phyloP scores from a whole-genome alignment of 1,284 basidiomycete genomes.

The Retiboletus fuscus region DNA sequence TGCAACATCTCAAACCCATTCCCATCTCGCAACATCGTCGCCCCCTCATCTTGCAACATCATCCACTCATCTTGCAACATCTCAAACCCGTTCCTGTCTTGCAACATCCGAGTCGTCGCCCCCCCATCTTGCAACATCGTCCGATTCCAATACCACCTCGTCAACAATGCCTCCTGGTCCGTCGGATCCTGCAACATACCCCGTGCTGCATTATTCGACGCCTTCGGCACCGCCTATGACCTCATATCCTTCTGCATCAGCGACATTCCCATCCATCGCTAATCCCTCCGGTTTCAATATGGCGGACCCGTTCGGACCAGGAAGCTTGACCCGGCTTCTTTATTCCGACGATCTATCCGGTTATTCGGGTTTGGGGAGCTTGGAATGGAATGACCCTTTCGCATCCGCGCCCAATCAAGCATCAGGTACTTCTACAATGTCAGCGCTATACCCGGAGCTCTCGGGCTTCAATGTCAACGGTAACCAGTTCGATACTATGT shows the following conservation, averaged over 20 bases:
- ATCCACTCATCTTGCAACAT: not conserved
- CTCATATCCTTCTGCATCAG: not conserved
- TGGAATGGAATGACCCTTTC: not conserved
- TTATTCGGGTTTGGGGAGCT: conserved; percentile 1
- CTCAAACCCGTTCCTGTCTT: no score
- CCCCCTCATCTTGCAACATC: not conserved
- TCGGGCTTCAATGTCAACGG: not conserved
- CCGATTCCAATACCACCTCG: not conserved
- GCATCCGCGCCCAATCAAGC: no score
- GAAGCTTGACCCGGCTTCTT: not conserved
- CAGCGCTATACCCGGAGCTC: not conserved
- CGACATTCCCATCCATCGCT: not conserved
- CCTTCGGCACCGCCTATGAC: not conserved
- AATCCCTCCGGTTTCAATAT: not conserved
- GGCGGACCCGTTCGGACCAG: not conserved
- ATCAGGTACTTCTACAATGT: not conserved
- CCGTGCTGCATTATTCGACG: not conserved
- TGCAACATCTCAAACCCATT: no score
- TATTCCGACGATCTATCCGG: not conserved
- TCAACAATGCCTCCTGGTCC: not conserved
- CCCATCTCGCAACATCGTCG: not conserved
- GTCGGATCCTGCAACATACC: not conserved
- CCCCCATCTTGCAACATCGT: not conserved
- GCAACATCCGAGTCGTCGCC: not conserved
- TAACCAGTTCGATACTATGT: not conserved